These are phyloP conservation scores for Pseudogymnoascus destructans DNA, from an alignment of 2,329 filamentous ascomycete genomes.

Conservation along the genomic window DNA sequence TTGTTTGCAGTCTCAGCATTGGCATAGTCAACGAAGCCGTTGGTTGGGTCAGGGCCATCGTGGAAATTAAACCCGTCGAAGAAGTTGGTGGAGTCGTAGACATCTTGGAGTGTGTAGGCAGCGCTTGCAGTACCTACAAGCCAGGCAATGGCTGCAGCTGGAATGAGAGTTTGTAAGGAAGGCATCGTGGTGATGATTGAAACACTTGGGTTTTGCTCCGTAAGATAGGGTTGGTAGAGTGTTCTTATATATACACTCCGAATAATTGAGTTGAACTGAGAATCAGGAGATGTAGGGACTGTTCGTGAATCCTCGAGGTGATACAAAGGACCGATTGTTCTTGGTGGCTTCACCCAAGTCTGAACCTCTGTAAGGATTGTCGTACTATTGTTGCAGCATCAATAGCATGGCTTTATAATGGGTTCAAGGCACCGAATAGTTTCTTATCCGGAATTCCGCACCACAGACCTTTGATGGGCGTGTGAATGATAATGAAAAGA, in stretches of 20 bases:
- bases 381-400: background rate
- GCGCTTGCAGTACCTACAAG: slow-evolving; percentile 19
- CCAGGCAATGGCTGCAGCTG: background rate
- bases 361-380: background rate
- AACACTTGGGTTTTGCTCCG: background rate
- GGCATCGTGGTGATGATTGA: background rate
- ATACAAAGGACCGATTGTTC: slow-evolving; percentile 3
- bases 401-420: background rate
- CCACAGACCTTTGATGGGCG: background rate
- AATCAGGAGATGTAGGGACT: background rate
- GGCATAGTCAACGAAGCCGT: slow-evolving; percentile 62
- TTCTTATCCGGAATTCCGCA: background rate
- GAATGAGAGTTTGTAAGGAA: background rate
- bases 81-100: slow-evolving; percentile 32
- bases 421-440: background rate
- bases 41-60: slow-evolving; percentile 50
- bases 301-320: background rate
- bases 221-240: background rate
- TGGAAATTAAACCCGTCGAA: slow-evolving; percentile 42
- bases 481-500: background rate
- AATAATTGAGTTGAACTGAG: background rate
- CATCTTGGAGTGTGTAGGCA: slow-evolving; percentile 32
- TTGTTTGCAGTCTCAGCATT: slow-evolving; percentile 42
- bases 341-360: background rate
- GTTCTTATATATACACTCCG: background rate